Evolutionary conservation across 164 flowering plant genomes (phyloP).

Genomic region (Pachysandra terminalis): DNA sequence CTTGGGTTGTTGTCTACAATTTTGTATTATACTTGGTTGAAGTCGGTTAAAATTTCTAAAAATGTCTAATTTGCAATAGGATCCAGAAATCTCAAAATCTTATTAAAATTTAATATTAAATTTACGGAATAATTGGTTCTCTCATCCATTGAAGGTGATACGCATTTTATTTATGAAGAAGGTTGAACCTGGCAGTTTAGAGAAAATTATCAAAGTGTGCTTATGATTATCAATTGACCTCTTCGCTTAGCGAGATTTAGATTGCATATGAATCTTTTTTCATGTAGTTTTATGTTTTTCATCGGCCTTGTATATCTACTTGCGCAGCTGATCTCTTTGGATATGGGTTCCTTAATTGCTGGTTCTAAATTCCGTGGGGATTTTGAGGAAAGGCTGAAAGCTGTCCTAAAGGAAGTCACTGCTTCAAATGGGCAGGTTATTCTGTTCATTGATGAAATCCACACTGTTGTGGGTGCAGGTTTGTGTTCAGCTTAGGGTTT

Average conservation of each 20-base stretch:
- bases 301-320: conserved; percentile 2
- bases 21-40: too few relatives aligned
- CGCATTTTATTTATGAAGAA: too few relatives aligned
- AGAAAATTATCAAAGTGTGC: too few relatives aligned
- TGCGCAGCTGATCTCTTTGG: conserved; percentile 82
- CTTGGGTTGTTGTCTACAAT: too few relatives aligned
- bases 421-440: conserved; percentile 94
- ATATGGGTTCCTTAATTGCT: conserved; percentile 93
- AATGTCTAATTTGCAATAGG: too few relatives aligned
- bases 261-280: not conserved
- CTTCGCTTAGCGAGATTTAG: not conserved
- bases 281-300: not conserved
- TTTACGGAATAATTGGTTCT: too few relatives aligned
- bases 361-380: conserved; percentile 97
- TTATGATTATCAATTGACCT: not conserved
- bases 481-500: conserved; percentile 4
- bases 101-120: too few relatives aligned
- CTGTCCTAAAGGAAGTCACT: conserved; percentile 93
- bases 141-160: too few relatives aligned
- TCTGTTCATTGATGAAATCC: conserved; percentile 95
- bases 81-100: too few relatives aligned
- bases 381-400: conserved; percentile 96
- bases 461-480: conserved; percentile 99
- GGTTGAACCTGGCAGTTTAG: too few relatives aligned
- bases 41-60: too few relatives aligned